Evolutionary conservation across 2,329 filamentous ascomycete genomes (phyloP), one percentile per base, ranked within the genome.

Genomic region (Periglandula ipomoeae): DNA sequence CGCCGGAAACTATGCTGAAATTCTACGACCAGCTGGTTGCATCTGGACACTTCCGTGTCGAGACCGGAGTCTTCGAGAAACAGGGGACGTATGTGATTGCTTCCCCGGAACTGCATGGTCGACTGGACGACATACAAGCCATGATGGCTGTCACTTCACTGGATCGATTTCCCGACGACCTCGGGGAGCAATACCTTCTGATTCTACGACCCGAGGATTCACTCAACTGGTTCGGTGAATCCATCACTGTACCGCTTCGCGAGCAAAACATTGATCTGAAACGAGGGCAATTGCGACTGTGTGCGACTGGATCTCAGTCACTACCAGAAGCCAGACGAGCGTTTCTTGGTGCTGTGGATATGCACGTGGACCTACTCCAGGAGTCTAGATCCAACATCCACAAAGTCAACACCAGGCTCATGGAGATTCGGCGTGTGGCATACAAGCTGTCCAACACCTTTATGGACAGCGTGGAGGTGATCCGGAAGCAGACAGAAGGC

Each of bases 381-480:
- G 93, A 97, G 64, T 88, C 95, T 60, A 80, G 93, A 56, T 94
- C 93, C 19, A 97, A 96, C 62, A 76, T 98, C 35, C 86, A 88
- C 54, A 88, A 94, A 57, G 93, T 98, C 56, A 94, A 97, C 61
- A 73, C 84, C 45, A 87, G 94, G 63, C 72, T 98, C 54, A 91
- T 89, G 59, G 94, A 95, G 64, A 95, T 96, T 59, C 90, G 94
- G 59, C 89, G 90, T 64, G 94, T 94, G 2, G 89, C 91, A 3
- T 97, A 94, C 73, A 95, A 95, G 66, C 76, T 98, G 39, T 95
- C 89, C 46, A 97, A 96, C 68, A 89, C 89, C 6, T 97, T 98
- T 67, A 96, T 98, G 89, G 91, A 97, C 66, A 96, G 89, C 62
- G 93, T 98, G 40, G 89, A 95, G 63, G 89, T 88, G 53, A 93